Base-by-base conservation (phyloP, 495 filamentous ascomycete genomes). In the Cercophora sp. region DNA sequence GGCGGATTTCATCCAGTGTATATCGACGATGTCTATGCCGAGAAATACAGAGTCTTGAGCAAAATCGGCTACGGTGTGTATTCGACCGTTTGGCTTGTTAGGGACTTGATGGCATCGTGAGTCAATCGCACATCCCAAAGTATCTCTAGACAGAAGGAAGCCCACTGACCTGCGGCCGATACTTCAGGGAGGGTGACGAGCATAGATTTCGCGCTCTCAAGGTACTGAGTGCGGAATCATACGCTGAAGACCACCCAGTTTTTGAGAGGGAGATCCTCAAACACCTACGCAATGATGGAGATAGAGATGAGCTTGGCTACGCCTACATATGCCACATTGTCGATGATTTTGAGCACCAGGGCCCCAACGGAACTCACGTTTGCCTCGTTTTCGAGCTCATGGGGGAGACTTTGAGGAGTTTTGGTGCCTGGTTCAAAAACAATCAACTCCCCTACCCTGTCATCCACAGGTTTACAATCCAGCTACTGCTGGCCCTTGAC, bases 301-400 rank as follows among this genome's bases (percentile, higher is more conserved):
- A 40, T 32, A 31, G 29, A 13, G 9, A 45, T 4, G 20, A 29
- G 5, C n/a, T 42, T 56, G 34, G 58, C 55, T 55, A 61, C 48
- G 18, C 50, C 0, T 60, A 63, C 58, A 57, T 78, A 29, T 68
- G 66, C 43, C 58, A 63, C 40, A 54, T 78, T 19, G 36, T 75
- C 26, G 73, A 68, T 32, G 52, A 66, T 10, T 78, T 80, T 49
- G 50, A 72, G 45, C 68, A 74, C 50, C 26, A 48, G 26, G 74
- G 74, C 6, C 76, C 75, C 6, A 79, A 79, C 59, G 77, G 78
- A 2, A 58, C 57, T 6, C 77, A 79, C 55, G 60, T 58, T 10
- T 79, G 77, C 36, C 66, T 81, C 8, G 73, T 79, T 27, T 70
- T 76, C 56, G 71, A 79, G 51, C 61, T 63, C 8, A 69, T 79